A percentile compares a stretch with the other conserved stretches of the same genome.
These are phyloP conservation scores for Penicillium expansum DNA, from an alignment of 2,329 filamentous ascomycete species.

Conservation along the genomic window DNA sequence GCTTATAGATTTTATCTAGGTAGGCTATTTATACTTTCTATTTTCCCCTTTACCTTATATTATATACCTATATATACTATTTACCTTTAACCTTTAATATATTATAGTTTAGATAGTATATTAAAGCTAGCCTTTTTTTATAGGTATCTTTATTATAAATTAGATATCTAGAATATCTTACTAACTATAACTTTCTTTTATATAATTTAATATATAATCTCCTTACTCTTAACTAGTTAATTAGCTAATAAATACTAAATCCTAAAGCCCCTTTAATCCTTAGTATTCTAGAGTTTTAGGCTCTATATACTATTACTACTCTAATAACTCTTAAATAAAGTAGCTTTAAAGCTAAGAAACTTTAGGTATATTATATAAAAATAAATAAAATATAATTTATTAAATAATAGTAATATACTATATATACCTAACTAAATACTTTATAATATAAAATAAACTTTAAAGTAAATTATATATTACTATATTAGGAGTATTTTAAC, in stretches of 20 bases:
- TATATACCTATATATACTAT: too few species aligned
- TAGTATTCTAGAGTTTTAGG: neutral
- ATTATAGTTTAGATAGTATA: too few species aligned
- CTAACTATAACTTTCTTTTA: too few species aligned
- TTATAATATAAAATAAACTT: neutral
- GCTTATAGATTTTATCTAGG: too few species aligned
- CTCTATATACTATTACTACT: neutral
- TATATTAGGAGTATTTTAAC: neutral
- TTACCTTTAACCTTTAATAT: too few species aligned
- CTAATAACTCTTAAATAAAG: neutral
- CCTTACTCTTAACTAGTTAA: too few species aligned
- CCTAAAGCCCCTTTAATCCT: neutral
- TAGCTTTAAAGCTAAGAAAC: neutral
- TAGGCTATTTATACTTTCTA: too few species aligned
- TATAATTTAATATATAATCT: too few species aligned
- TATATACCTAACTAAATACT: neutral
- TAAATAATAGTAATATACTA: neutral
- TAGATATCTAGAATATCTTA: too few species aligned
- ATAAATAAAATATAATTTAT: neutral
- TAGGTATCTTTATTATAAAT: neutral
- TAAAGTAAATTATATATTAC: too few species aligned
- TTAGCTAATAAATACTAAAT: neutral
- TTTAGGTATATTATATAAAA: neutral
- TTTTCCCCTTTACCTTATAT: too few species aligned
- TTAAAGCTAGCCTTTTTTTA: too few species aligned